Evolutionary conservation across 2,329 filamentous ascomycete species (phyloP), one percentile per base, ranked within the genome.

Genomic region (Aspergillus terreus): DNA sequence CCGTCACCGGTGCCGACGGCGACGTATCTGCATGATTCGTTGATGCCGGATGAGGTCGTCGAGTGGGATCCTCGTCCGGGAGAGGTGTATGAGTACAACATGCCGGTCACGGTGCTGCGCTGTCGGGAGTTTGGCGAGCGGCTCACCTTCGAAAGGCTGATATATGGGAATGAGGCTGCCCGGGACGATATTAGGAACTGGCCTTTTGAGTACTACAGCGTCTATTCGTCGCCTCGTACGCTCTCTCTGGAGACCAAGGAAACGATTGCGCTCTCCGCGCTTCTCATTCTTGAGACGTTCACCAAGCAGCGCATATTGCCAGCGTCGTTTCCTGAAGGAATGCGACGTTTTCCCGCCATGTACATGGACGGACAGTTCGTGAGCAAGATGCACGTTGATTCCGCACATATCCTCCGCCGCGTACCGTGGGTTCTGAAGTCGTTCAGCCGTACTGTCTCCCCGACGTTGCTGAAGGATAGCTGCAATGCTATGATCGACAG

Each of bases 281-380:
- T 61, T 2, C 49, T 62, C 9, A 58, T 51, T 43, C 44, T 62
- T 6, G 53, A 60, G 32, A 54, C 46, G 3, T 35, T 54, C 46
- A 10, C 21, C 27, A n/a, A 36, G 9, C 12, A 35, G 4, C 42
- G 36, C 14, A 21, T 53, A 35, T 17, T 51, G 50, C 9, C 47
- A 53, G 17, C 35, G 43, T n/a, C 48, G 25, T 46, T 51, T 11
- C 49, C 49, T 6, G 40, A 33, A 15, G 7, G 17, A 2, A 14
- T 15, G 5, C 21, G n/a, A 9, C 44, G 49, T 35, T 51, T 43
- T 35, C 49, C 49, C 6, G 6, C 27, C 1, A 43, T 51, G 6
- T 46, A 30, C 6, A 15, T 51, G 14, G 38, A 38, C 4, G 36
- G 41, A 6, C 35, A 23, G 6, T 51, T 51, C 25, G 11, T 51